Percentiles rank a stretch among this genome's conserved stretches.
Conservation (phyloP, 352 stramenopile genomes). For the Phytophthora ramorum region DNA sequence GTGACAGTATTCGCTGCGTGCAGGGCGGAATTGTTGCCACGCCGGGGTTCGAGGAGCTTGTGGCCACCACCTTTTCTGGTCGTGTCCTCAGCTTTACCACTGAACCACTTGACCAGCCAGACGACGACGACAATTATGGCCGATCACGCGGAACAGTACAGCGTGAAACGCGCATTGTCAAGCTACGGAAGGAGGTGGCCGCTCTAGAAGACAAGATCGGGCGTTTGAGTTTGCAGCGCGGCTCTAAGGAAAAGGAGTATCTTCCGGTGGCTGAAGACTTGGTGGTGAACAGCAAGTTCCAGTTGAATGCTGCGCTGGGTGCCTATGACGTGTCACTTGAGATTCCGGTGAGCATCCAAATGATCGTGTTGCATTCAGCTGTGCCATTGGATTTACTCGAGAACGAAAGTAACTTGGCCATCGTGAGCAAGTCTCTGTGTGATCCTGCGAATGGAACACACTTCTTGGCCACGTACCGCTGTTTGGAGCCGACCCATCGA, state of each 20-base stretch:
- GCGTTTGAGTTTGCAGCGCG: constrained; percentile 57
- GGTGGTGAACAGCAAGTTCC: constrained; percentile 81
- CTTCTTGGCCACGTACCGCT: constrained; percentile 84
- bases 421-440: constrained; percentile 71
- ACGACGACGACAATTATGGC: constrained; percentile 78
- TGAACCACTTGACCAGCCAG: constrained; percentile 78
- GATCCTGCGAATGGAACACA: constrained; percentile 61
- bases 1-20: constrained; percentile 80
- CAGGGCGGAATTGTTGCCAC: constrained; percentile 78
- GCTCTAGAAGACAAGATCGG: constrained; percentile 74
- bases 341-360: constrained; percentile 82
- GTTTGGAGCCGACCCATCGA: constrained; percentile 78
- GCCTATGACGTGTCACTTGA: constrained; percentile 85
- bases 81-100: constrained; percentile 86
- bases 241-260: constrained; percentile 64
- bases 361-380: constrained; percentile 74
- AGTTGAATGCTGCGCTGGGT: constrained; percentile 70
- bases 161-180: constrained; percentile 79
- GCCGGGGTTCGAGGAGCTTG: constrained; percentile 74
- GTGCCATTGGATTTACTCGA: constrained; percentile 82
- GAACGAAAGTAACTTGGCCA: constrained; percentile 77
- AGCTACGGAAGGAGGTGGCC: constrained; percentile 80
- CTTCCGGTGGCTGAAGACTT: constrained; percentile 78
- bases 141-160: constrained; percentile 79
- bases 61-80: constrained; percentile 82